Base-by-base conservation (phyloP, 2,329 filamentous ascomycete species). In the Chaetomium globosum region DNA sequence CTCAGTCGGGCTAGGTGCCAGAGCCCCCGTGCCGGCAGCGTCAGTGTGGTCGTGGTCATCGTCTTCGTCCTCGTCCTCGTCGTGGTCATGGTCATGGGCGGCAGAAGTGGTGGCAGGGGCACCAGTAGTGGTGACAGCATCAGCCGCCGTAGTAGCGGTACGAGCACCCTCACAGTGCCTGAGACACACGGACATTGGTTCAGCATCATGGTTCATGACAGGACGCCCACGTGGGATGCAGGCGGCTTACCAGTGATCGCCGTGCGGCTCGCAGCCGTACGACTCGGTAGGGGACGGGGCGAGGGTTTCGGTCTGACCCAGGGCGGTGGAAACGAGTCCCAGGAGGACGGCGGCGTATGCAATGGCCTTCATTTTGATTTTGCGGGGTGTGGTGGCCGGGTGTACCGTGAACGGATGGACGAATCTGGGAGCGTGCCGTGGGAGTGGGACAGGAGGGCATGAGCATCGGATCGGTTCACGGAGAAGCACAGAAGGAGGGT, bases 161-260 rank as follows among this genome's bases (percentile, higher is more conserved):
- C 65, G 64, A 12, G 68, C 62, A 10, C 66, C 69, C 10, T 68
- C 68, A 54, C 69, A 71, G 63, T 71, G 59, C 70, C 70, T 71
- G 23, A 36, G 33, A 36, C 33, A 31, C 7, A 31, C 31, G 58
- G 48, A 39, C 59, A 39, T 5, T 9, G 36, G 26, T 64, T 23
- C 49, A 51, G 51, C 31, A 58, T 39, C 33, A 56, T 13, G 53
- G 16, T 16, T 21, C 16, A 52, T 12, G 7, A 23, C 21, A 16
- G 58, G 19, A 56, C 19, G n/a, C 30, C 52, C 43, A 58, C 9
- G 39, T 51, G 33, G 28, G 28, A 63, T 49, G 23, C 33, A 31
- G 23, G 26, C 3, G 62, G 39, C 65, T 49, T 69, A 72, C 76
- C 77, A 80, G 71, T 80, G 78, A 67, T 80, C 78, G 10, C 74